A percentile compares a stretch with the other conserved stretches of the same genome.
Evolutionary conservation across 345 rosid species (phyloP).

Genomic region (Bruguiera gymnorhiza): DNA sequence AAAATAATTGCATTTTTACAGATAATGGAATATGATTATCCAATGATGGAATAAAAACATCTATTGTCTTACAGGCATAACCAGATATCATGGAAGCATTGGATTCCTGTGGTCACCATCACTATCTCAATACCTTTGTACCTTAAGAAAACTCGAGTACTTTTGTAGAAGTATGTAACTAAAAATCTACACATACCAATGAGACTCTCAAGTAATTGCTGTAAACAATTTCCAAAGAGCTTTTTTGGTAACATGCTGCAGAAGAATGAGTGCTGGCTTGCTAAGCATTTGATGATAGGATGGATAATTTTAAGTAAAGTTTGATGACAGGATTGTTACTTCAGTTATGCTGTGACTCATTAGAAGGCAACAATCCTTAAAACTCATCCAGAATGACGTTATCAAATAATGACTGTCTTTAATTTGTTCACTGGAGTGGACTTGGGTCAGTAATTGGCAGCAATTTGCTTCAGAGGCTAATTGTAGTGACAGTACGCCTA

Average conservation of each 20-base stretch:
- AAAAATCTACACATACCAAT: neutral
- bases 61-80: slow-evolving; percentile 12
- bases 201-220: neutral
- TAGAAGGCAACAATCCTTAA: neutral
- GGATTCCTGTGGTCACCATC: neutral
- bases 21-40: neutral
- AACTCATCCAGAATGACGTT: no score
- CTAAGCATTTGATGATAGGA: neutral
- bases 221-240: neutral
- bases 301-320: neutral
- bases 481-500: no score
- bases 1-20: no score
- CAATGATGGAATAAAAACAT: neutral
- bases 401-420: no score
- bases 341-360: neutral
- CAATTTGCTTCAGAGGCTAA: no score
- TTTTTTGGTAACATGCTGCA: neutral
- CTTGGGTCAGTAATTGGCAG: no score
- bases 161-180: neutral
- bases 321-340: neutral
- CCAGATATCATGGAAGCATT: neutral
- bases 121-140: neutral
- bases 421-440: no score
- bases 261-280: neutral
- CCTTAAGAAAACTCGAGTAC: neutral